These are phyloP conservation scores for Hansenula sp. DNA, from an alignment of 1,139 yeast species.

Conservation along the genomic window DNA sequence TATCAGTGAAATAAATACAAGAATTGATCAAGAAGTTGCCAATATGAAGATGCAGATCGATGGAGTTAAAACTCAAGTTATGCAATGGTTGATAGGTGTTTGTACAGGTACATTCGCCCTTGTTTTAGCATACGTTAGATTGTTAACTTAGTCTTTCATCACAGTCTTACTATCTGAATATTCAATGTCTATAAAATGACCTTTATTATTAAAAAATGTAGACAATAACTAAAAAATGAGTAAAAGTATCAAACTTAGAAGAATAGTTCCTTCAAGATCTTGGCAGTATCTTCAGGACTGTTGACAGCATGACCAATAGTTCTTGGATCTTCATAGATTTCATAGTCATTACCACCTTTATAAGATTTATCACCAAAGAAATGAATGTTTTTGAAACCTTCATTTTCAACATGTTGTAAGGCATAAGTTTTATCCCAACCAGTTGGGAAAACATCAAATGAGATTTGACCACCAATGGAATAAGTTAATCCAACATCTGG, in stretches of 20 bases:
- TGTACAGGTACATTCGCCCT: slow-evolving; percentile 97
- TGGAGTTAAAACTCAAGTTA: slow-evolving; percentile 89
- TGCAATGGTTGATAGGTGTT: slow-evolving; percentile 98
- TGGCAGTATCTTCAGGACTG: slow-evolving; percentile 84
- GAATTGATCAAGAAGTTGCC: slow-evolving; percentile 93
- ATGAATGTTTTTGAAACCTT: slow-evolving; percentile 83
- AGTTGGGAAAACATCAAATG: slow-evolving; percentile 98
- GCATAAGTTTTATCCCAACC: slow-evolving; percentile 99
- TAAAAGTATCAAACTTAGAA: too few species aligned
- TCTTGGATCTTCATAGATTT: slow-evolving; percentile 87
- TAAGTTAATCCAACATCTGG: slow-evolving; percentile 83
- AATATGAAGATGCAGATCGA: slow-evolving; percentile 95
- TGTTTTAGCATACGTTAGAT: slow-evolving; percentile 83
- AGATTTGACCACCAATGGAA: slow-evolving; percentile 98
- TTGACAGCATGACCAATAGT: slow-evolving; percentile 94
- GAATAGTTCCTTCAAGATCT: slow-evolving; percentile 80
- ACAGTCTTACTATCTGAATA: too few species aligned
- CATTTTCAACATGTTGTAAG: slow-evolving; percentile 84
- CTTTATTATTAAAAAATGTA: too few species aligned
- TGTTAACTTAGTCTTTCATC: too few species aligned
- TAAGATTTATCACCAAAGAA: slow-evolving; percentile 98
- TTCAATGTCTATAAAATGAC: too few species aligned
- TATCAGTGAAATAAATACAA: slow-evolving; percentile 90
- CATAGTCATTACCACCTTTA: slow-evolving; percentile 98
- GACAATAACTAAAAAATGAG: too few species aligned